Base-by-base conservation (phyloP, 257 asterid species). In the Rauvolfia tetraphylla region DNA sequence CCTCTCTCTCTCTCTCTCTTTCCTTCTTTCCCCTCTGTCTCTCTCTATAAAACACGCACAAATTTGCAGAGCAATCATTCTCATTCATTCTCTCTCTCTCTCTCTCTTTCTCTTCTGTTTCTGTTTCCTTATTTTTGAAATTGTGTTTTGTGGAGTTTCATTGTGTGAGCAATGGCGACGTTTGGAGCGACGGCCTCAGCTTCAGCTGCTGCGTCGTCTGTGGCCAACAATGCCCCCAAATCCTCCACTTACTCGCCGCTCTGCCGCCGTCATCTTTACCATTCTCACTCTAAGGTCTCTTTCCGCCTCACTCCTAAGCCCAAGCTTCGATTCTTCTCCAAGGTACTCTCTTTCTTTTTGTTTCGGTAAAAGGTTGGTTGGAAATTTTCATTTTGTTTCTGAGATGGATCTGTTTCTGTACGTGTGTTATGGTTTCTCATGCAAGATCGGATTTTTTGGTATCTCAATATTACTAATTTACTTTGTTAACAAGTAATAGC, bases 301-400 rank as follows among this genome's bases (percentile, higher is more conserved):
- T 89, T 89, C 76, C 89, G 95, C 73, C 66, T 89, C 54, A 66
- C 90, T 74, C 73, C 90, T 48, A 85, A 82, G 84, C 90, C 93
- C 36, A 88, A 85, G 84, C 86, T 90, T 78, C 90, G 86, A 41
- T 82, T 90, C 70, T 83, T 79, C 49, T 85, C 85, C 76, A 89
- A 92, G 97, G 97, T 91, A 68, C 38, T 54, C 22, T 12, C 14
- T 36, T 68, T 51, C 12, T 31, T 15, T 41, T 25, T 14, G 1
- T 15, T 27, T 75, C 7, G 23, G 36, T 51, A 13, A 18, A 12
- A 7, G 22, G 33, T 68, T 34, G 5, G 41, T 17, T 2, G 33
- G 12, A 13, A 9, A 23, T 14, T 48, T 1, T 49, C 38, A 48
- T 72, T 68, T 53, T 33, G 59, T 25, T 38, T 38, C 49, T 27